These are phyloP conservation scores for Gaultheria prostrata DNA, from an alignment of 148 eudicot species.

Conservation along the genomic window DNA sequence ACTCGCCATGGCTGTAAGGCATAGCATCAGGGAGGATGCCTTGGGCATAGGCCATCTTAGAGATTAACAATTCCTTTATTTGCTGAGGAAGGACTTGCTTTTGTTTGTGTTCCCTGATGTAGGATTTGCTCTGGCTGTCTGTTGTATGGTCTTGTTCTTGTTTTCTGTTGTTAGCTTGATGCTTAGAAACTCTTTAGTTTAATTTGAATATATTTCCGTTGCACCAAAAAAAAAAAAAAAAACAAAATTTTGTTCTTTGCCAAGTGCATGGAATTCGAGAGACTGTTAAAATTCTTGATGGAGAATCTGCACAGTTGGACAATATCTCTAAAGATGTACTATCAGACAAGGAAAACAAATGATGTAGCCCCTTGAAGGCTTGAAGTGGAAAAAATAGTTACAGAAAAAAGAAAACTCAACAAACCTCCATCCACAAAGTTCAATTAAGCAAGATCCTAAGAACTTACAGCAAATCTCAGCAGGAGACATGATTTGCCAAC, in stretches of 20 bases:
- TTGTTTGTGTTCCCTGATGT: too few relatives aligned
- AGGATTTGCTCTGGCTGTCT: too few relatives aligned
- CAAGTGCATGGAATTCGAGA: neutral
- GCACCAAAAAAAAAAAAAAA: too few relatives aligned
- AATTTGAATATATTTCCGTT: too few relatives aligned
- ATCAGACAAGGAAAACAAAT: neutral
- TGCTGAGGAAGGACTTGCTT: too few relatives aligned
- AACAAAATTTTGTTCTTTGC: neutral
- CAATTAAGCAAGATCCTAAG: neutral
- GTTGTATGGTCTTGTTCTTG: too few relatives aligned
- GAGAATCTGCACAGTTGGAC: constrained; percentile 7
- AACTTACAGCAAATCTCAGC: constrained; percentile 30
- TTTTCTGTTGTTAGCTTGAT: too few relatives aligned
- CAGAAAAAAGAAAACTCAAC: neutral
- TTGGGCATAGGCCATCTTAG: too few relatives aligned
- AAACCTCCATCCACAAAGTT: neutral
- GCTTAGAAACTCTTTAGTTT: too few relatives aligned
- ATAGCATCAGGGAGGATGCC: too few relatives aligned
- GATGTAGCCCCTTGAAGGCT: neutral
- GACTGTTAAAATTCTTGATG: neutral
- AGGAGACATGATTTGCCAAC: constrained; percentile 34
- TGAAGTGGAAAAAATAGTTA: neutral
- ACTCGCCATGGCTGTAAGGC: too few relatives aligned
- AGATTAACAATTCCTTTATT: too few relatives aligned
- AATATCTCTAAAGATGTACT: neutral